These are phyloP conservation scores for Bipolaris gigantea DNA, from an alignment of 2,329 filamentous ascomycete genomes.

Conservation along the genomic window DNA sequence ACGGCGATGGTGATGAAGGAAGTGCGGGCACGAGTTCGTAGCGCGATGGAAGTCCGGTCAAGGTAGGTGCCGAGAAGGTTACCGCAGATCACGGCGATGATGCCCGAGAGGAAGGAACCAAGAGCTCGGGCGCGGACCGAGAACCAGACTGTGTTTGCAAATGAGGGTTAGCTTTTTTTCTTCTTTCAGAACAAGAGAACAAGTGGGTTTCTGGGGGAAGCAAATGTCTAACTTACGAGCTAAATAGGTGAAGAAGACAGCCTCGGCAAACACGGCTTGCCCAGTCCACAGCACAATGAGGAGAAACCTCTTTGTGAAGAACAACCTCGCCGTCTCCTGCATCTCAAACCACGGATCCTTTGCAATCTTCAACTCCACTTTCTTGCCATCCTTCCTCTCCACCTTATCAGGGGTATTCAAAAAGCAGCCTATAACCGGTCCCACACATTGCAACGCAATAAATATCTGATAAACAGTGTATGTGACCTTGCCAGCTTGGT, in stretches of 20 bases:
- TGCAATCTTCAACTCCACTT: constrained; percentile 62
- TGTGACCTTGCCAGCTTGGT: constrained; percentile 65
- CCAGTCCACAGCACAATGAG: constrained; percentile 69
- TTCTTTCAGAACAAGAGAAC: too few species aligned
- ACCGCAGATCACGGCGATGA: constrained; percentile 66
- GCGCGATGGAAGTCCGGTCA: constrained; percentile 58
- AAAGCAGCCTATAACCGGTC: constrained; percentile 65
- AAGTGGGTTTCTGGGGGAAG: not conserved
- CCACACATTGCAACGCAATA: constrained; percentile 68
- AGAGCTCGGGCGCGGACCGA: constrained; percentile 68
- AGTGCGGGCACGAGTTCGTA: constrained; percentile 58
- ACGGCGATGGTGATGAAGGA: constrained; percentile 59
- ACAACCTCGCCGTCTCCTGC: constrained; percentile 60
- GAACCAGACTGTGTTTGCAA: constrained; percentile 60
- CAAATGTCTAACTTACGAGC: constrained; percentile 41
- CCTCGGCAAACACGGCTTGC: constrained; percentile 70
- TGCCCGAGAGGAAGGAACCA: constrained; percentile 70
- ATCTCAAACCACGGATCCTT: constrained; percentile 62
- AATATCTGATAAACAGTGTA: constrained; percentile 71
- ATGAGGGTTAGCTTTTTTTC: not conserved
- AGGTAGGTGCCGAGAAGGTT: constrained; percentile 69
- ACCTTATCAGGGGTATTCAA: constrained; percentile 64
- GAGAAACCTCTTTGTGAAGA: constrained; percentile 64
- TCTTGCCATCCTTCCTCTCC: constrained; percentile 65
- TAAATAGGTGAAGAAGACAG: constrained; percentile 72